Evolutionary conservation across 1,284 basidiomycete genomes (phyloP).

Genomic region (Grifola frondosa): DNA sequence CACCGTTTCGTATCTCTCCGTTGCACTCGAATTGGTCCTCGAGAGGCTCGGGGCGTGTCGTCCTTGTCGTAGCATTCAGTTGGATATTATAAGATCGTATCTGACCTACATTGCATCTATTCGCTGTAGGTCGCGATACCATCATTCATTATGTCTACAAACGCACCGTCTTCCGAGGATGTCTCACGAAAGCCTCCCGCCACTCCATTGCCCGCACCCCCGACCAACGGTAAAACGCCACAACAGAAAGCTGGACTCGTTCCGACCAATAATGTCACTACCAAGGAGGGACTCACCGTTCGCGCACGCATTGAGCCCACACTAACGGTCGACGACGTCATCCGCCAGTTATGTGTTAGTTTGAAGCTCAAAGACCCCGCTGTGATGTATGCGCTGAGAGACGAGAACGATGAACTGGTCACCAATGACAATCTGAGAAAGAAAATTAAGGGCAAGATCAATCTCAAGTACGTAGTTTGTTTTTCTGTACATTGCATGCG

Average conservation of each 20-base stretch:
- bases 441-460: conserved; percentile 78
- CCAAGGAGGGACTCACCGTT: conserved; percentile 68
- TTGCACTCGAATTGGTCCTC: no score
- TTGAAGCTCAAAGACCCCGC: conserved; percentile 83
- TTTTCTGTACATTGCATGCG: neutral
- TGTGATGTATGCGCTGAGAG: conserved; percentile 80
- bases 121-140: conserved; percentile 1
- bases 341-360: conserved; percentile 76
- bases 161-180: conserved; percentile 11
- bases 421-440: conserved; percentile 85
- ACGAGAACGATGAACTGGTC: conserved; percentile 87
- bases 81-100: no score
- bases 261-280: conserved; percentile 79
- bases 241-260: conserved; percentile 47
- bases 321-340: conserved; percentile 75
- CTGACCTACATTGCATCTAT: neutral
- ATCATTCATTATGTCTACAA: neutral
- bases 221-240: conserved; percentile 36
- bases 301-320: conserved; percentile 80
- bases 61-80: no score
- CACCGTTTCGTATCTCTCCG: no score
- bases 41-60: no score
- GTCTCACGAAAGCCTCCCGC: conserved; percentile 12
- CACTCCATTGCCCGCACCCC: conserved; percentile 10
- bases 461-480: conserved; percentile 66